phyloP scores from a whole-genome alignment of 2,329 filamentous ascomycete genomes.

The Tolypocladium sp. region DNA sequence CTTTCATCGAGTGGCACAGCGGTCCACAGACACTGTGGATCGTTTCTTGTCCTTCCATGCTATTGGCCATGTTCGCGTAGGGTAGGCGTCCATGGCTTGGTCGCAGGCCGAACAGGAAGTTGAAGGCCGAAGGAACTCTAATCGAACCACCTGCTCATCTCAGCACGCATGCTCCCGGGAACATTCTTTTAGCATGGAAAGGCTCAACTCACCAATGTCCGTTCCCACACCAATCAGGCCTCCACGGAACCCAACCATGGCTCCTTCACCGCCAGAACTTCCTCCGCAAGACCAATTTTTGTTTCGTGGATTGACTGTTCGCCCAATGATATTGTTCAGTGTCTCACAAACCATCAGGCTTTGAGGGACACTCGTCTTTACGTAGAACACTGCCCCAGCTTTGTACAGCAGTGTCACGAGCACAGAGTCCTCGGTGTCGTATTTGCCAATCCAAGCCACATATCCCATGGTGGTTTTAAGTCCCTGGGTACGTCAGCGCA shows the following conservation, averaged over 20 bases:
- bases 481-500: conserved; percentile 14
- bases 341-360: conserved; percentile 16
- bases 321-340: conserved; percentile 24
- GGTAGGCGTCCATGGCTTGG: conserved; percentile 15
- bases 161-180: neutral
- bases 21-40: conserved; percentile 23
- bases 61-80: conserved; percentile 21
- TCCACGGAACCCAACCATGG: conserved; percentile 22
- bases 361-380: conserved; percentile 14
- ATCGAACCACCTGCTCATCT: conserved; percentile 12
- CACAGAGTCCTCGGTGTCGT: conserved; percentile 17
- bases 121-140: conserved; percentile 21
- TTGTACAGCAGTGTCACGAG: conserved; percentile 20
- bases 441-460: conserved; percentile 20
- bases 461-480: conserved; percentile 36
- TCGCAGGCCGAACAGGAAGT: conserved; percentile 18
- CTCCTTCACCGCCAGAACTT: conserved; percentile 27
- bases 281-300: conserved; percentile 22
- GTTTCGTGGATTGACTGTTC: conserved; percentile 24
- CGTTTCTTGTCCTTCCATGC: conserved; percentile 23
- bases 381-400: conserved; percentile 14
- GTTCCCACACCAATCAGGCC: conserved; percentile 24
- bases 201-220: conserved; percentile 16
- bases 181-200: neutral
- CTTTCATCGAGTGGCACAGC: conserved; percentile 16